Percentiles rank a stretch among this genome's conserved stretches.
phyloP scores from a whole-genome alignment of 129 eudicot genomes.

The Cynara cardunculus region DNA sequence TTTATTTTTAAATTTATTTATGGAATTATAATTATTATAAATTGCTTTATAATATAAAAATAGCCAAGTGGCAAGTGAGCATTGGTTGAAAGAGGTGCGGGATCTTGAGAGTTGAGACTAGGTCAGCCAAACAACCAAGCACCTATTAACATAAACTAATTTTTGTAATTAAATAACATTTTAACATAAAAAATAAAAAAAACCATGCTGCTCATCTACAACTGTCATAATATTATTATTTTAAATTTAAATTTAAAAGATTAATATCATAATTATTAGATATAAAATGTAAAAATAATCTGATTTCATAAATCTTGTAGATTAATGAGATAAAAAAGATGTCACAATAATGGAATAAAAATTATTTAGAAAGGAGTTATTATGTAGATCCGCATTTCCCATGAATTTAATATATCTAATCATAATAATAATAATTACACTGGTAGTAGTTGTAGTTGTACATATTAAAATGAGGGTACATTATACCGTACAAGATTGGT shows the following conservation, averaged over 20 bases:
- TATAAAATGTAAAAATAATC: not conserved
- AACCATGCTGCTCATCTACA: constrained; percentile 38
- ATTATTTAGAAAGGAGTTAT: not conserved
- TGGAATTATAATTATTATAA: no score
- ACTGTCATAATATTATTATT: constrained; percentile 33
- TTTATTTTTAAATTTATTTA: no score
- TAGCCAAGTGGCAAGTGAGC: not conserved
- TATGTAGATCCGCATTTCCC: constrained; percentile 18
- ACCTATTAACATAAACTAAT: not conserved
- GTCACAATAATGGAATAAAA: not conserved
- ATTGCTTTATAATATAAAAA: no score
- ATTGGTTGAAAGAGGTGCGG: constrained; percentile 21
- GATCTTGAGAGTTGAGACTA: constrained; percentile 22
- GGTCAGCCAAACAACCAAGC: constrained; percentile 29
- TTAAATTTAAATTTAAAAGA: no score
- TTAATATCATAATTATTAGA: not conserved
- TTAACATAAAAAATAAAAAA: not conserved
- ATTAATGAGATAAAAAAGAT: not conserved
- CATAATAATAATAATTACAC: not conserved
- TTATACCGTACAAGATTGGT: constrained; percentile 41
- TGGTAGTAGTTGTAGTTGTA: constrained; percentile 21
- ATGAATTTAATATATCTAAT: not conserved
- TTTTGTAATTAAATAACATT: not conserved
- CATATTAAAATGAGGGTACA: constrained; percentile 31
- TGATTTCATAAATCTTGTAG: not conserved